Conservation (phyloP, 2,329 filamentous ascomycete species). For the Fusarium pseudoanthophilum region DNA sequence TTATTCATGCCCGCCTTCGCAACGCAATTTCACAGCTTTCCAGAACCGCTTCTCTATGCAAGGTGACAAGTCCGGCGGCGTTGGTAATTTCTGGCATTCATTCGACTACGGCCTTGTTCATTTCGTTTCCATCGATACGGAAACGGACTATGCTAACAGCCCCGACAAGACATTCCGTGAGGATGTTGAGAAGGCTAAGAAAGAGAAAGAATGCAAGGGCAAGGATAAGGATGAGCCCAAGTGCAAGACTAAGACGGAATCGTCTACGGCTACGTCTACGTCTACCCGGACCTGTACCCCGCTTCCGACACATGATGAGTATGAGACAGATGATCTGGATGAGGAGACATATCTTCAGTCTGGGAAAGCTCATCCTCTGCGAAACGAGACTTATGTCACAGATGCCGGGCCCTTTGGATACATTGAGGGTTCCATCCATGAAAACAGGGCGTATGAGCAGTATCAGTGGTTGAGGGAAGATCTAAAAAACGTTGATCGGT, state of each 20-base stretch:
- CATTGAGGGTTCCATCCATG: neutral
- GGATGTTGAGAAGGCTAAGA: neutral
- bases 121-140: constrained; percentile 1
- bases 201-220: neutral
- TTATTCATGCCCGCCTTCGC: constrained; percentile 2
- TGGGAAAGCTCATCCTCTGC: neutral
- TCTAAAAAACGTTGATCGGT: neutral
- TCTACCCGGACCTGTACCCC: no score
- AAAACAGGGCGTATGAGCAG: neutral
- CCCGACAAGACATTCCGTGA: neutral
- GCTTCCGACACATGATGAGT: no score
- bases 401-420: neutral
- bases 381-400: neutral
- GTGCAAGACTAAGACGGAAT: neutral
- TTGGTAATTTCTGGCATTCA: neutral
- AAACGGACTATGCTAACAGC: neutral
- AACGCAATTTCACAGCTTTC: constrained; percentile 3
- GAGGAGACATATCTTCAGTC: neutral
- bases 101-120: neutral
- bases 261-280: no score
- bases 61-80: neutral
- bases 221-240: neutral
- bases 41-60: neutral
- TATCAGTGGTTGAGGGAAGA: neutral
- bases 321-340: neutral